phyloP scores from a whole-genome alignment of 106 monocot genomes.

The Cymbidium sinense region DNA sequence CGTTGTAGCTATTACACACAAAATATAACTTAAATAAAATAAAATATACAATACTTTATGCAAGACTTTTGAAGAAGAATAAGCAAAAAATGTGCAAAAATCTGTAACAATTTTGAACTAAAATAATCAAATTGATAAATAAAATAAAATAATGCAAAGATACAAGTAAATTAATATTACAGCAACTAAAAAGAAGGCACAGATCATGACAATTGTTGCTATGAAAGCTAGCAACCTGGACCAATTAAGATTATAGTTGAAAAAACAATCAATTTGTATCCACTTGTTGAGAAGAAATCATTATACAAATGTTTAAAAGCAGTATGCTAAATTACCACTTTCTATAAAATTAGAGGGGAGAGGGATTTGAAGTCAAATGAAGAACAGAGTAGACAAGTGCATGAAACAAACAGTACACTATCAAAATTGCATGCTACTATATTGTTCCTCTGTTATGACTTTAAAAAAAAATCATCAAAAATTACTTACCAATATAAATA shows the following conservation, averaged over 20 bases:
- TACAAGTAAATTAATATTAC: too few relatives aligned
- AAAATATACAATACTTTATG: neutral
- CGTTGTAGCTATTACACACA: neutral
- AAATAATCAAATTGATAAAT: neutral
- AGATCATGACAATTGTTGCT: too few relatives aligned
- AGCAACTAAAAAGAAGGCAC: too few relatives aligned
- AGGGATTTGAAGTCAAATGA: neutral
- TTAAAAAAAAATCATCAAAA: too few relatives aligned
- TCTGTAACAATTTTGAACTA: neutral
- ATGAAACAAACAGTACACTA: neutral
- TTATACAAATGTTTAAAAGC: neutral
- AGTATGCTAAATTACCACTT: neutral
- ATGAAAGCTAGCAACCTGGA: too few relatives aligned
- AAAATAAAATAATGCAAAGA: too few relatives aligned
- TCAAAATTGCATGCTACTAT: neutral
- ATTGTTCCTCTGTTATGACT: neutral
- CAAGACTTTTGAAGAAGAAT: neutral
- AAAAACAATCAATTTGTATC: too few relatives aligned
- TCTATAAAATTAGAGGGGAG: neutral
- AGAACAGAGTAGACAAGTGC: neutral
- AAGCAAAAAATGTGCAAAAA: neutral
- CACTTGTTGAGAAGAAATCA: too few relatives aligned
- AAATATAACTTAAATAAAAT: neutral
- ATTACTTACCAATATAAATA: constrained; percentile 48
- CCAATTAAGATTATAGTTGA: too few relatives aligned